phyloP scores from a whole-genome alignment of 306 rosid species.

The Rosa lucieae region DNA sequence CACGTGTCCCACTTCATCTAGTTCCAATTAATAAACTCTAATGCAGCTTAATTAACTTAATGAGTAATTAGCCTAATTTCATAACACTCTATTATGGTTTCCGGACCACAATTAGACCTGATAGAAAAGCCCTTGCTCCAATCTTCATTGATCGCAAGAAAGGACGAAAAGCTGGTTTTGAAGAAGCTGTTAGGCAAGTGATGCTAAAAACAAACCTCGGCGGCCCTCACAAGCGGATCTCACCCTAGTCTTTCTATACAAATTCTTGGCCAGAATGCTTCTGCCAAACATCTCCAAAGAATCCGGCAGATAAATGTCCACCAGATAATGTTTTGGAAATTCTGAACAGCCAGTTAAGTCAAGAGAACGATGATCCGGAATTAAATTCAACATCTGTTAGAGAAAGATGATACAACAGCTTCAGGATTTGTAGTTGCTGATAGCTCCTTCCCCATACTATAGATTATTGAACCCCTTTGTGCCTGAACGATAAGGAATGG shows the following conservation, averaged over 20 bases:
- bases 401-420: constrained; percentile 28
- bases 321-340: constrained; percentile 64
- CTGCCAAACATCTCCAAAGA: constrained; percentile 68
- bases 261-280: constrained; percentile 99
- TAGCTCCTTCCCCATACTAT: constrained; percentile 23
- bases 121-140: constrained; percentile 94
- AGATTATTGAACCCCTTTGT: constrained; percentile 21
- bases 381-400: constrained; percentile 47
- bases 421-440: constrained; percentile 22
- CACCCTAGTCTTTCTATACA: constrained; percentile 93
- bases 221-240: constrained; percentile 76
- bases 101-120: constrained; percentile 87
- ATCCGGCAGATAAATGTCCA: constrained; percentile 77
- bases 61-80: too few relatives aligned
- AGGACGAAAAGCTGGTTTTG: constrained; percentile 61
- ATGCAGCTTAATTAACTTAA: too few relatives aligned
- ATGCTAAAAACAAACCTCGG: constrained; percentile 88
- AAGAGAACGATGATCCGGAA: constrained; percentile 27
- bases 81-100: constrained; percentile 96
- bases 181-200: constrained; percentile 69
- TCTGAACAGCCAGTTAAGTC: constrained; percentile 47
- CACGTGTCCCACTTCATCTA: too few relatives aligned
- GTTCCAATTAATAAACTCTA: too few relatives aligned
- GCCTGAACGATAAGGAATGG: constrained; percentile 27
- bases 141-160: constrained; percentile 72